phyloP scores from a whole-genome alignment of 345 rosid genomes.

The Kandelia obovata region DNA sequence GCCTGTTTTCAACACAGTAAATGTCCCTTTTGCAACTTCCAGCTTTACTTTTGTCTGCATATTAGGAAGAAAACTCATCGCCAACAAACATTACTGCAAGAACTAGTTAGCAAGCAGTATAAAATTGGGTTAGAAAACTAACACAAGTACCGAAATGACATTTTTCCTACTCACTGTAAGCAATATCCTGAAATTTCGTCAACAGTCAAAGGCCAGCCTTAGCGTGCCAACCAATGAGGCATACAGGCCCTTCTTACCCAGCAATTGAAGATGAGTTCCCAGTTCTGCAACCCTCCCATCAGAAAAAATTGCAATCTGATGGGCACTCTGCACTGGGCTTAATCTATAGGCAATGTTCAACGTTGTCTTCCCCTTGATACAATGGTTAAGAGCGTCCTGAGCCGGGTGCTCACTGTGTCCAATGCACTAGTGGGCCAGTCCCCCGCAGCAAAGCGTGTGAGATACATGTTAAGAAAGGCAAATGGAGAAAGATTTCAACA shows the following conservation, averaged over 20 bases:
- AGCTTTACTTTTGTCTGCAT: not conserved
- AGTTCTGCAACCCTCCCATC: slow-evolving; percentile 72
- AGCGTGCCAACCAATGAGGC: slow-evolving; percentile 84
- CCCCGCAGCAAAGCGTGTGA: slow-evolving; percentile 44
- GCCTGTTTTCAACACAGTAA: not conserved
- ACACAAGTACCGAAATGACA: not conserved
- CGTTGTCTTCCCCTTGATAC: slow-evolving; percentile 83
- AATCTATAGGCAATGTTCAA: slow-evolving; percentile 89
- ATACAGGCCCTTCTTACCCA: slow-evolving; percentile 67
- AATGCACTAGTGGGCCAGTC: slow-evolving; percentile 89
- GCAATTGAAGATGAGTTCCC: slow-evolving; percentile 73
- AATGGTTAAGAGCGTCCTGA: slow-evolving; percentile 74
- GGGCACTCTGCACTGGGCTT: slow-evolving; percentile 89
- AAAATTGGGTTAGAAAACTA: not conserved
- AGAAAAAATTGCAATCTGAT: slow-evolving; percentile 77
- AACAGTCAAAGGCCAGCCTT: slow-evolving; percentile 84
- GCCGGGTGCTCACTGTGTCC: slow-evolving; percentile 84
- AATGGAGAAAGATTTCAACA: not conserved
- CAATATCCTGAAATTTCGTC: not conserved
- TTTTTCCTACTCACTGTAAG: not conserved
- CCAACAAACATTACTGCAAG: not conserved
- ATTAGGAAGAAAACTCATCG: not conserved
- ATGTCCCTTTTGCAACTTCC: not conserved
- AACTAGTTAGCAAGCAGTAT: not conserved
- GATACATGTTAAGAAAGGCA: not conserved